Evolutionary conservation across 352 stramenopile genomes (phyloP).

Genomic region (Pythium graminicola): DNA sequence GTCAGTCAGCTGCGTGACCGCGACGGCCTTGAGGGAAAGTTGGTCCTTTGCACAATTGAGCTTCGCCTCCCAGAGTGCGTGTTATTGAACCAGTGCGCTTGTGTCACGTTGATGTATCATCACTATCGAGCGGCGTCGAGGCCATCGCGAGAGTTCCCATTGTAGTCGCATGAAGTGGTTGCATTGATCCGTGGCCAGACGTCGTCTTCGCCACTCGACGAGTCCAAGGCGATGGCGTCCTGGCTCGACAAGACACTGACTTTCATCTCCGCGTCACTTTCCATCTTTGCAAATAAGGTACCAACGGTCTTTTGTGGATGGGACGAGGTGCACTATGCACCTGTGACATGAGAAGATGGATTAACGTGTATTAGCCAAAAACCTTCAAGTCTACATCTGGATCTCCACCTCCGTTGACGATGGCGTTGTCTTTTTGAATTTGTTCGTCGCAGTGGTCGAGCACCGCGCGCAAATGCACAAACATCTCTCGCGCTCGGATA

Average conservation of each 20-base stretch:
- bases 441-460: constrained; percentile 39
- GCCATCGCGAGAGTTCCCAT: not conserved
- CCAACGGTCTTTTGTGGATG: not conserved
- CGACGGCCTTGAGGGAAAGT: not conserved
- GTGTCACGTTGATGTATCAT: not conserved
- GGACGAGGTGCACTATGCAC: not conserved
- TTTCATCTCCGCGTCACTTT: not conserved
- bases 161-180: not conserved
- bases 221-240: not conserved
- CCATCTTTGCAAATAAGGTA: not conserved
- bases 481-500: constrained; percentile 52
- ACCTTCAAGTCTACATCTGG: not conserved
- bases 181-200: too few relatives aligned
- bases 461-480: constrained; percentile 45
- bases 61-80: not conserved
- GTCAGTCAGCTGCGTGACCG: not conserved
- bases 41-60: not conserved
- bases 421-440: constrained; percentile 12
- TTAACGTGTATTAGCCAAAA: not conserved
- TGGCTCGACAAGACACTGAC: not conserved
- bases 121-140: not conserved
- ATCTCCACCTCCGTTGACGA: too few relatives aligned
- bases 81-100: too few relatives aligned
- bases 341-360: not conserved
- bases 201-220: not conserved